Evolutionary conservation across 2,329 filamentous ascomycete species (phyloP).

Genomic region (Diaporthe helianthi): DNA sequence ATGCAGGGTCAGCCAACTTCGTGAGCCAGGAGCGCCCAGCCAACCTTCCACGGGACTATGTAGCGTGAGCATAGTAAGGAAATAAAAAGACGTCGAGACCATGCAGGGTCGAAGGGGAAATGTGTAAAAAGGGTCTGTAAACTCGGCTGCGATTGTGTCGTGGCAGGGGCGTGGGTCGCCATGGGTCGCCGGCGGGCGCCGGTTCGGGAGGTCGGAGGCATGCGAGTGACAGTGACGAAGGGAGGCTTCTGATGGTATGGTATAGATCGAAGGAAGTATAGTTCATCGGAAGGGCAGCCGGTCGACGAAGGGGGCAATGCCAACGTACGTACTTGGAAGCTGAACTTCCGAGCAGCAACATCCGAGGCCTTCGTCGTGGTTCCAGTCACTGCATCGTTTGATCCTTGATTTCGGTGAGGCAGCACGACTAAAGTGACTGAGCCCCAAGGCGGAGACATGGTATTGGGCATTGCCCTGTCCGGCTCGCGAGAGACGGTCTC

Average conservation of each 20-base stretch:
- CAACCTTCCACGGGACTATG: not conserved
- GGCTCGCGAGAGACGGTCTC: not conserved
- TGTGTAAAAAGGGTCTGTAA: slow-evolving; percentile 3
- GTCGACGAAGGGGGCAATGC: not conserved
- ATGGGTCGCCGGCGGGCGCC: not conserved
- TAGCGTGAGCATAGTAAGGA: not conserved
- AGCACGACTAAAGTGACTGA: not conserved
- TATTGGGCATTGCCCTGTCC: not conserved
- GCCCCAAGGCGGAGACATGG: not conserved
- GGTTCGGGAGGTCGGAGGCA: not conserved
- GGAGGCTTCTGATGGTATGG: not conserved
- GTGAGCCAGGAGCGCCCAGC: not conserved
- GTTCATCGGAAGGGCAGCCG: not conserved
- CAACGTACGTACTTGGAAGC: not conserved
- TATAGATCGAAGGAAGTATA: not conserved
- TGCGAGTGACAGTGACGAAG: too few relatives aligned
- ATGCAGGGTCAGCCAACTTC: not conserved
- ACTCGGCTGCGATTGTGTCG: not conserved
- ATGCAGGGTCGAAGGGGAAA: not conserved
- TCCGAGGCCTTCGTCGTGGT: not conserved
- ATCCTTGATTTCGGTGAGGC: not conserved
- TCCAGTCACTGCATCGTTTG: not conserved
- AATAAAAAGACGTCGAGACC: not conserved
- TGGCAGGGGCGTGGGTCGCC: not conserved
- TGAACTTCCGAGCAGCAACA: not conserved